Conservation (phyloP, 345 rosid species). For the Excoecaria cochinchinensis region DNA sequence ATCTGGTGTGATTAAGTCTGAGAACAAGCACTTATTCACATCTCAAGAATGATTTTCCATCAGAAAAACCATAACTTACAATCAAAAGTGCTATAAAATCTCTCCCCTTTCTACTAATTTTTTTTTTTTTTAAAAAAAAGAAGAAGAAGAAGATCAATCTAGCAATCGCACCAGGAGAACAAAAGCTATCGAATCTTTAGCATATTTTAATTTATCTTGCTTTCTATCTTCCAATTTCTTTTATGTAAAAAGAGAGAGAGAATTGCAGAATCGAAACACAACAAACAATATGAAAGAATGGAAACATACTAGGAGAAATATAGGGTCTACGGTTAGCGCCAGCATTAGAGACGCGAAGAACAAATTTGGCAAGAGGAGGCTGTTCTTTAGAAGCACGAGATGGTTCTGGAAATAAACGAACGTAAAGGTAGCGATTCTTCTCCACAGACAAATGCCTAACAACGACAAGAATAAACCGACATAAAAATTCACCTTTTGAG, state of each 20-base stretch:
- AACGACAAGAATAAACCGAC: neutral
- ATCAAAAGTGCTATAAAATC: neutral
- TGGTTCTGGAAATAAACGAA: constrained; percentile 77
- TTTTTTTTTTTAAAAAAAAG: neutral
- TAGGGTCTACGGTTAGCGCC: constrained; percentile 51
- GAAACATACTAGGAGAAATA: constrained; percentile 51
- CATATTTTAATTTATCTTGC: neutral
- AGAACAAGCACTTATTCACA: neutral
- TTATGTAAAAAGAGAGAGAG: neutral
- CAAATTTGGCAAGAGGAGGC: constrained; percentile 70
- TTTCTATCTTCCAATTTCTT: too few species aligned
- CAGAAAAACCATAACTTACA: neutral
- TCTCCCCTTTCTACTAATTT: too few species aligned
- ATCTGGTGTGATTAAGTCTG: neutral
- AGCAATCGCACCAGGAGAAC: neutral
- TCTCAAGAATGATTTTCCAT: neutral
- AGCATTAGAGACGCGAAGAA: constrained; percentile 63
- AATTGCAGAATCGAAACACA: neutral
- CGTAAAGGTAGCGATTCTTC: constrained; percentile 68
- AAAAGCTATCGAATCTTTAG: neutral
- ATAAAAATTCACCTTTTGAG: neutral
- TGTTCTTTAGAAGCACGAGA: constrained; percentile 72
- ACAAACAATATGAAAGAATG: neutral
- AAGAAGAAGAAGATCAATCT: neutral
- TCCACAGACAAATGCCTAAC: constrained; percentile 79